Evolutionary conservation across 1,284 basidiomycete genomes (phyloP).

Genomic region (Trametes versicolor): DNA sequence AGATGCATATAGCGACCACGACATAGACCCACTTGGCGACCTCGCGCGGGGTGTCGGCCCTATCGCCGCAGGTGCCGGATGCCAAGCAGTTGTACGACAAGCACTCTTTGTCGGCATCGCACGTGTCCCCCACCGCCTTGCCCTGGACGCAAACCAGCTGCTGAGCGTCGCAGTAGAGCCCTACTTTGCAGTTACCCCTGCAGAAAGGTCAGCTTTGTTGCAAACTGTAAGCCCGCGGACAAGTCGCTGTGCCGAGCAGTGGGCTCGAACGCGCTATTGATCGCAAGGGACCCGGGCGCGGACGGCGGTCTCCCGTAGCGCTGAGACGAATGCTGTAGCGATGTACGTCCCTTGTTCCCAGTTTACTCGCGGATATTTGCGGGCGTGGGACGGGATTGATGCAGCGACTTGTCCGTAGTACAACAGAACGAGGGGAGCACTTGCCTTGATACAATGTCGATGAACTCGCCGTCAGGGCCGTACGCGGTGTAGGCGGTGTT

Average conservation of each 20-base stretch:
- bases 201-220: constrained; percentile 8
- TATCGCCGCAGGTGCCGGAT: constrained; percentile 67
- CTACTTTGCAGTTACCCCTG: constrained; percentile 74
- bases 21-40: constrained; percentile 77
- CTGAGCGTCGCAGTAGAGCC: constrained; percentile 79
- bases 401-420: background rate
- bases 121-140: constrained; percentile 65
- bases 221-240: background rate
- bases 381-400: background rate
- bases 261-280: background rate
- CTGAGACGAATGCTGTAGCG: background rate
- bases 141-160: constrained; percentile 66
- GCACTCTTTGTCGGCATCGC: constrained; percentile 88
- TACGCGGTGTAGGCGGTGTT: constrained; percentile 84
- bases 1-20: constrained; percentile 76
- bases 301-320: background rate
- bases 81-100: constrained; percentile 77
- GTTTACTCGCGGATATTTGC: constrained; percentile 1
- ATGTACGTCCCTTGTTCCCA: background rate
- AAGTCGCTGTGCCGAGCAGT: background rate
- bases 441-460: constrained; percentile 82
- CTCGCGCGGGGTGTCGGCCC: constrained; percentile 70
- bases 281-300: background rate
- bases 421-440: constrained; percentile 36
- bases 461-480: constrained; percentile 63